Percentiles rank a stretch among this genome's conserved stretches.
Evolutionary conservation across 2,329 filamentous ascomycete species (phyloP).

Genomic region (Myrmaecium sp.): DNA sequence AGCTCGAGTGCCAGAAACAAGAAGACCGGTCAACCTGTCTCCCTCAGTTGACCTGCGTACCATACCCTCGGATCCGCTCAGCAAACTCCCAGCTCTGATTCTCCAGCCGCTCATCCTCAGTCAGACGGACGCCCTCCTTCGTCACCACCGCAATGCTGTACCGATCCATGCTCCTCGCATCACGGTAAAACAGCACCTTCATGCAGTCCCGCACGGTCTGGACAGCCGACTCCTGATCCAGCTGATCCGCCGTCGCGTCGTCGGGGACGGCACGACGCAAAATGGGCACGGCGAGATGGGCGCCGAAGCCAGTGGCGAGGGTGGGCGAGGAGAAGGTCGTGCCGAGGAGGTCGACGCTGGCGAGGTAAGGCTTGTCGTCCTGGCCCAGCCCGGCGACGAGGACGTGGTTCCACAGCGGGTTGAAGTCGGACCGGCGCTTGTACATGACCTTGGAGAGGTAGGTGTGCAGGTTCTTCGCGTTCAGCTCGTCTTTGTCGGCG

Average conservation of each 20-base stretch:
- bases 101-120: slow-evolving; percentile 76
- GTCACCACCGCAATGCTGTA: slow-evolving; percentile 88
- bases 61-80: slow-evolving; percentile 85
- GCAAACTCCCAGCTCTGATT: slow-evolving; percentile 97
- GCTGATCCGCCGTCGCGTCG: slow-evolving; percentile 54
- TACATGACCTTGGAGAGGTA: slow-evolving; percentile 95
- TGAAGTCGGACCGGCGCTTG: slow-evolving; percentile 83
- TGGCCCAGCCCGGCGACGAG: slow-evolving; percentile 74
- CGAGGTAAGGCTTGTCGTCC: slow-evolving; percentile 70
- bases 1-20: too few species aligned
- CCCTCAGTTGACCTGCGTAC: slow-evolving; percentile 50
- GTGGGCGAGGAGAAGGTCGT: slow-evolving; percentile 81
- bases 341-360: slow-evolving; percentile 77
- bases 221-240: slow-evolving; percentile 65
- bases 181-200: slow-evolving; percentile 96
- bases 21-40: neutral
- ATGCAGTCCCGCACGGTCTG: slow-evolving; percentile 78
- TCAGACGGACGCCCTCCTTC: slow-evolving; percentile 68
- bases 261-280: slow-evolving; percentile 72
- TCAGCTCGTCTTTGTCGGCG: slow-evolving; percentile 36
- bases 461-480: slow-evolving; percentile 87
- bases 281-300: slow-evolving; percentile 83
- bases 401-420: slow-evolving; percentile 93
- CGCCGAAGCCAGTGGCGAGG: slow-evolving; percentile 83
- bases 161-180: slow-evolving; percentile 77